Conservation (phyloP, 2,329 filamentous ascomycete species). For the Clarireedia homoeocarpa region DNA sequence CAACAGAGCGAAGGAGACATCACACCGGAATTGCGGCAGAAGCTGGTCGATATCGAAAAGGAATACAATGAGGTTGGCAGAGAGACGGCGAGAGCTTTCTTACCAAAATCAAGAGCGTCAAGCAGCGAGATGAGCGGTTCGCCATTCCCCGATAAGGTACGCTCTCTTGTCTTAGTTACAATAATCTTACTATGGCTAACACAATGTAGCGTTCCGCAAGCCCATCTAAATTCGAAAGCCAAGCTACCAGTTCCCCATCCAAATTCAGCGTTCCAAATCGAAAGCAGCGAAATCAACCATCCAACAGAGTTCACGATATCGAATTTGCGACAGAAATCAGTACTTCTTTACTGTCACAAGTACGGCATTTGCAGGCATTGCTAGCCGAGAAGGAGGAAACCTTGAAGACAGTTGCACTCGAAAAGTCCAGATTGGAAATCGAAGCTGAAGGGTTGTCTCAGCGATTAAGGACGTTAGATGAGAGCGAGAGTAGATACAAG, state of each 20-base stretch:
- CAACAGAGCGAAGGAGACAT: constrained; percentile 70
- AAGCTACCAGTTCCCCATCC: constrained; percentile 77
- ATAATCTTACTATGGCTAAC: constrained; percentile 16
- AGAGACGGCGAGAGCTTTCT: constrained; percentile 80
- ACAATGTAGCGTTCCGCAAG: constrained; percentile 55
- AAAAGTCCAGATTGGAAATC: constrained; percentile 72
- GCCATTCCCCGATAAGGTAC: constrained; percentile 41
- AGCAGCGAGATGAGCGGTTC: constrained; percentile 52
- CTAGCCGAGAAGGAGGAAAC: constrained; percentile 84
- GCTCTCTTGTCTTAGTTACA: neutral
- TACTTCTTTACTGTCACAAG: constrained; percentile 86
- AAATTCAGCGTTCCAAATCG: constrained; percentile 83
- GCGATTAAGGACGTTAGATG: constrained; percentile 73
- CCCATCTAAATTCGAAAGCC: constrained; percentile 73
- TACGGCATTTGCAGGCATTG: constrained; percentile 79
- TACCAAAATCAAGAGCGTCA: constrained; percentile 74
- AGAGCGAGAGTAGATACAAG: constrained; percentile 93
- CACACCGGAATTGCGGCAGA: constrained; percentile 72
- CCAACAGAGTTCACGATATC: constrained; percentile 86
- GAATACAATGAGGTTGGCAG: constrained; percentile 92
- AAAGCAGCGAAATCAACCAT: constrained; percentile 82
- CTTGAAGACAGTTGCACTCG: constrained; percentile 64
- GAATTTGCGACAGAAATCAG: constrained; percentile 98
- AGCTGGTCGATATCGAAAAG: constrained; percentile 78
- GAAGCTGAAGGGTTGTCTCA: constrained; percentile 75